A percentile compares a stretch with the other conserved stretches of the same genome.
Conservation (phyloP, 1,139 yeast species). For the Hyphopichia fennica region DNA sequence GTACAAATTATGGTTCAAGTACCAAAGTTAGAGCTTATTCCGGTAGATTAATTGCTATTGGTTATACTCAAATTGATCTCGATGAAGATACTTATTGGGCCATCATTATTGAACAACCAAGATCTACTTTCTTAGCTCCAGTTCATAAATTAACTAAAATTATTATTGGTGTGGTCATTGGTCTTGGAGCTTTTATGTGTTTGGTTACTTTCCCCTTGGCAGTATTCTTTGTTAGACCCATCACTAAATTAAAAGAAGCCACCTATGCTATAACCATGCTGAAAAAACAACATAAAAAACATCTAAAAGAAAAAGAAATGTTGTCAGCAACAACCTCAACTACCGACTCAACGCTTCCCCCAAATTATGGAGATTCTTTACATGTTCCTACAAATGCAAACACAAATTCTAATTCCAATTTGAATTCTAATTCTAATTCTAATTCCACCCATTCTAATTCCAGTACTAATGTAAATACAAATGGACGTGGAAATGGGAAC, state of each 20-base stretch:
- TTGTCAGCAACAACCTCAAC: conserved; percentile 1
- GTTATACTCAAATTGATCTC: conserved; percentile 60
- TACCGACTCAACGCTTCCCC: conserved; percentile 5
- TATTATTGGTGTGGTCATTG: conserved; percentile 76
- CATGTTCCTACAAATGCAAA: background rate
- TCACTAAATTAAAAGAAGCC: conserved; percentile 76
- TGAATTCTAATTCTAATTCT: too few relatives aligned
- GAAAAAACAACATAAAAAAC: conserved; percentile 24
- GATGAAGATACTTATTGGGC: conserved; percentile 63
- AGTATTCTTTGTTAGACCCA: conserved; percentile 83
- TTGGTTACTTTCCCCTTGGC: conserved; percentile 79
- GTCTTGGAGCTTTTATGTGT: conserved; percentile 74
- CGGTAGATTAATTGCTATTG: conserved; percentile 60
- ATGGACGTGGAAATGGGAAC: too few relatives aligned
- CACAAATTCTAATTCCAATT: too few relatives aligned
- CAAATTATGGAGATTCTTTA: background rate
- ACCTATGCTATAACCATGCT: conserved; percentile 61
- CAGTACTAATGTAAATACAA: too few relatives aligned
- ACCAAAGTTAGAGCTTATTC: conserved; percentile 43
- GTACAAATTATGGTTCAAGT: conserved; percentile 51
- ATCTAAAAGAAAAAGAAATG: conserved; percentile 1
- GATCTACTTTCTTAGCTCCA: conserved; percentile 61
- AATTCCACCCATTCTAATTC: too few relatives aligned
- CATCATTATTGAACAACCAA: conserved; percentile 69
- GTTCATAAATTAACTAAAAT: conserved; percentile 62